These are phyloP conservation scores for Dendrocalamus latiflorus DNA, from an alignment of 202 grass and related monocot species.

Conservation along the genomic window DNA sequence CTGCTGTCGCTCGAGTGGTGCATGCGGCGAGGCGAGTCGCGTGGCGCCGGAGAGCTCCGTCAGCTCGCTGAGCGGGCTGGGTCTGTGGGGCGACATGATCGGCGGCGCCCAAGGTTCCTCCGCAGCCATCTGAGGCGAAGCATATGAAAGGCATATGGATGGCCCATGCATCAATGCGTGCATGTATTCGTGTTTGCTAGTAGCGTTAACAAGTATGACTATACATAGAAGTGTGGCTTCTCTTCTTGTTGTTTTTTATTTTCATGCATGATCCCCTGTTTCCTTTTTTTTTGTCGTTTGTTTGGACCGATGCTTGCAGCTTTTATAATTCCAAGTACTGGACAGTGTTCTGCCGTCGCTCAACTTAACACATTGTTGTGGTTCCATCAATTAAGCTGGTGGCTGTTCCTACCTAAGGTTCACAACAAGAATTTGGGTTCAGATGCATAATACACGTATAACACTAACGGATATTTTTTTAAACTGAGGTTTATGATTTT, in stretches of 20 bases:
- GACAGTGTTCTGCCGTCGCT: constrained; percentile 19
- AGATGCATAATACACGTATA: background rate
- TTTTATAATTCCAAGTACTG: constrained; percentile 6
- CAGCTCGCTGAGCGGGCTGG: constrained; percentile 38
- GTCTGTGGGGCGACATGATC: constrained; percentile 67
- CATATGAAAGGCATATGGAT: background rate
- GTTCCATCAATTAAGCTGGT: constrained; percentile 2
- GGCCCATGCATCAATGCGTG: background rate
- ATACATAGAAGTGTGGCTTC: constrained; percentile 56
- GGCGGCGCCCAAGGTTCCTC: constrained; percentile 54
- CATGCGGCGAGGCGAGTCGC: constrained; percentile 55
- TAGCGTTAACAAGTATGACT: constrained; percentile 57
- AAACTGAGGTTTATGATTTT: no score
- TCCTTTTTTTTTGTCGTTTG: constrained; percentile 34
- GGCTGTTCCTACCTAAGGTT: background rate
- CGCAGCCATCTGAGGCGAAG: constrained; percentile 50
- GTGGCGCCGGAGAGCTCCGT: constrained; percentile 40
- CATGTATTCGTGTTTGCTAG: constrained; percentile 39
- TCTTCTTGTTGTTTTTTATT: constrained; percentile 12
- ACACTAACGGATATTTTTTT: no score
- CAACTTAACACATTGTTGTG: constrained; percentile 8
- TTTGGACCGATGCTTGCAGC: constrained; percentile 32
- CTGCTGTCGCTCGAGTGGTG: constrained; percentile 69
- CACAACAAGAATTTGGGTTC: background rate
- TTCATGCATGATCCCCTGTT: constrained; percentile 6